Conservation (phyloP, 257 asterid species). For the Solanum bukasovii region DNA sequence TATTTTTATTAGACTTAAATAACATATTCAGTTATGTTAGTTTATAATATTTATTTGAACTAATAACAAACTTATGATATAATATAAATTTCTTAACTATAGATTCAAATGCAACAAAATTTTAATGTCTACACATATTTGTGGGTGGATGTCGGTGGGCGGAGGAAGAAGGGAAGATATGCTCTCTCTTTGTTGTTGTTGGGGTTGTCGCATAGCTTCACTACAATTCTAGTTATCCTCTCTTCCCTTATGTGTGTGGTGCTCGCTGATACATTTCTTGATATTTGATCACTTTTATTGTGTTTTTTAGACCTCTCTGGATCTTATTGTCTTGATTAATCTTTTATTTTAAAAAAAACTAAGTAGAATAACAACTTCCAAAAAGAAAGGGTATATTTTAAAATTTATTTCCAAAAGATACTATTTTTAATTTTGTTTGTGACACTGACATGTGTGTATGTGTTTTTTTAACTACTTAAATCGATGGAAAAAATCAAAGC, state of each 20-base stretch:
- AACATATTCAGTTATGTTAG: neutral
- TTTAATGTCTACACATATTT: neutral
- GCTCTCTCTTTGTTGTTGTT: no score
- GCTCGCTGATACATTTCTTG: no score
- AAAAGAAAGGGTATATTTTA: neutral
- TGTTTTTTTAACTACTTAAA: neutral
- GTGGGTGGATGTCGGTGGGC: no score
- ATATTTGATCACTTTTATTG: no score
- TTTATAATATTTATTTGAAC: neutral
- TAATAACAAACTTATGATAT: neutral
- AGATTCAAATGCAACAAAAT: neutral
- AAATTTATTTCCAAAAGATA: neutral
- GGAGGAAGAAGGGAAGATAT: no score
- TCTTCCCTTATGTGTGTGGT: no score
- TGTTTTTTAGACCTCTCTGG: no score
- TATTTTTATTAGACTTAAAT: no score
- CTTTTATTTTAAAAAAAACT: neutral
- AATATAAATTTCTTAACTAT: neutral
- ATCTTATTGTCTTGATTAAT: neutral
- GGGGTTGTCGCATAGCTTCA: no score
- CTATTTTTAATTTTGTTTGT: neutral
- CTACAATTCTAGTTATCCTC: no score
- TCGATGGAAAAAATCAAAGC: slow-evolving; percentile 2
- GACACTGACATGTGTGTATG: neutral
- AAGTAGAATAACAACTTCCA: neutral